A percentile compares a stretch with the other conserved stretches of the same genome.
Evolutionary conservation across 176 grass and related monocot genomes (phyloP).

Genomic region (Carex pumila): DNA sequence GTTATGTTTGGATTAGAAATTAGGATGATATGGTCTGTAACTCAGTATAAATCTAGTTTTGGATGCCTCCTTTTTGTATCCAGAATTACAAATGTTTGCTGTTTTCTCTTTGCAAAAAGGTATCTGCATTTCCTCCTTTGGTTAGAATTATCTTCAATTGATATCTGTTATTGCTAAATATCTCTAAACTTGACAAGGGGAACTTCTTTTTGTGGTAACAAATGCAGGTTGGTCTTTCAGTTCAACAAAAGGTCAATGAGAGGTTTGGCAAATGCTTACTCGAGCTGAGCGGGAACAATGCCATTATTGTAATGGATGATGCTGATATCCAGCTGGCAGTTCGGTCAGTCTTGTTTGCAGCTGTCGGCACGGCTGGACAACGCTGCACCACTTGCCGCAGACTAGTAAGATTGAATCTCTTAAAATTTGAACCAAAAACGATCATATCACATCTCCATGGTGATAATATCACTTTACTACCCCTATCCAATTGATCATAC

Average conservation of each 20-base stretch:
- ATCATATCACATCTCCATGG: background rate
- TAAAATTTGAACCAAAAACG: background rate
- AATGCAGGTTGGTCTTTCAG: conserved; percentile 77
- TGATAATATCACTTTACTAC: background rate
- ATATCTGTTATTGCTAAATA: background rate
- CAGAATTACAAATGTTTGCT: background rate
- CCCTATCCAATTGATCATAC: background rate
- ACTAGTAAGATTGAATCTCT: conserved; percentile 48
- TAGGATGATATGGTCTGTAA: background rate
- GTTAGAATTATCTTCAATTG: background rate
- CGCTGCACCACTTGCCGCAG: conserved; percentile 96
- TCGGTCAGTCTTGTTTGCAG: conserved; percentile 89
- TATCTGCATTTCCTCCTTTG: background rate
- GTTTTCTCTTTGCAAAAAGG: background rate
- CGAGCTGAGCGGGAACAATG: conserved; percentile 99
- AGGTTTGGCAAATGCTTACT: conserved; percentile 97
- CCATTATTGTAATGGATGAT: conserved; percentile 98
- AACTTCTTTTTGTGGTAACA: background rate
- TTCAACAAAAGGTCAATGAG: conserved; percentile 67
- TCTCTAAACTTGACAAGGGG: background rate
- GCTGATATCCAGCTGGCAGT: conserved; percentile 95
- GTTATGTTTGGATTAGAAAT: background rate
- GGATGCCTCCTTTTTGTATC: background rate
- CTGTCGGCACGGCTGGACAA: conserved; percentile 96
- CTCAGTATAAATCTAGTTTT: background rate